Evolutionary conservation across 2,329 filamentous ascomycete genomes (phyloP).

Genomic region (Phoma sp.): DNA sequence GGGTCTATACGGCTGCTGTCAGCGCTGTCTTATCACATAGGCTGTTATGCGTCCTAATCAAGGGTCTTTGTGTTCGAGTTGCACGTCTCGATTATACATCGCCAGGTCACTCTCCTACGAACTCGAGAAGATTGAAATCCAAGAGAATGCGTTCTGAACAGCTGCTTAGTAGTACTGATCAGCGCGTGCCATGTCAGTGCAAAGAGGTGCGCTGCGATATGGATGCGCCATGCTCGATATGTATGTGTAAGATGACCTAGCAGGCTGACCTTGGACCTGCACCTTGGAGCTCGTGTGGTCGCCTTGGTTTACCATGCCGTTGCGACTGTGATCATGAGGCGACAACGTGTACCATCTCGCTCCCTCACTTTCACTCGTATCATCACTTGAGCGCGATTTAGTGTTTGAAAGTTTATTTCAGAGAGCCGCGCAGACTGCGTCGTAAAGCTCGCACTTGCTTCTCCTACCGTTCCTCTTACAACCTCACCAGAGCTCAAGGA

Average conservation of each 20-base stretch:
- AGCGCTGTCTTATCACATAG: not conserved
- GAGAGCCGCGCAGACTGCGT: not conserved
- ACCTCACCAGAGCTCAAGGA: not conserved
- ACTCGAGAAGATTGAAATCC: no score
- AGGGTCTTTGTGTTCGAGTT: not conserved
- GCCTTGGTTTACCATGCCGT: constrained; percentile 26
- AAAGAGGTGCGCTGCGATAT: constrained; percentile 8
- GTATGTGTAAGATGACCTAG: constrained; percentile 35
- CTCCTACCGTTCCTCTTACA: not conserved
- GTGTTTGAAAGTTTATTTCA: not conserved
- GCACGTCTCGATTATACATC: constrained; percentile 19
- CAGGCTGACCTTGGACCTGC: constrained; percentile 35
- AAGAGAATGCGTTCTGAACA: no score
- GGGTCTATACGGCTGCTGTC: constrained; percentile 22
- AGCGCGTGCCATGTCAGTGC: not conserved
- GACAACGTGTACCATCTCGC: not conserved
- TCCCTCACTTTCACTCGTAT: constrained; percentile 4
- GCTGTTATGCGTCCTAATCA: not conserved
- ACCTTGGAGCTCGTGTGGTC: constrained; percentile 37
- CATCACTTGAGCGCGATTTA: not conserved
- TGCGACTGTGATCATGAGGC: constrained; percentile 36
- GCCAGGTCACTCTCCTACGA: no score
- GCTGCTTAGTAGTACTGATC: no score
- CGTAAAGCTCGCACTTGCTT: not conserved
- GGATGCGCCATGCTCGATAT: constrained; percentile 30